These are phyloP conservation scores for Aspergillus sp. DNA, from an alignment of 2,329 filamentous ascomycete genomes.

Conservation along the genomic window DNA sequence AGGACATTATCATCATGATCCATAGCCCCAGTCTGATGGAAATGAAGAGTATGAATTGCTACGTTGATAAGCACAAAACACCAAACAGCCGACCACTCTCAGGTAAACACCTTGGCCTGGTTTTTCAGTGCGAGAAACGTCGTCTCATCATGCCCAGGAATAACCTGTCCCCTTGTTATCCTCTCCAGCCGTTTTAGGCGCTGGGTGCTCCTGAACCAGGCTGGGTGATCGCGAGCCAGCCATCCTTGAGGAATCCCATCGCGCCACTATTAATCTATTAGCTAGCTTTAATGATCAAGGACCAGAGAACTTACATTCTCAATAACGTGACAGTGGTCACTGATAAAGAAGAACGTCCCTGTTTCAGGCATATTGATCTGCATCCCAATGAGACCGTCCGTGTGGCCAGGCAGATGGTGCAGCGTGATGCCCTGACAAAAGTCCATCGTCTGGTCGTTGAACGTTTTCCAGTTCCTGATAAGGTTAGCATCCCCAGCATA, in stretches of 20 bases:
- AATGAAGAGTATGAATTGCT: no score
- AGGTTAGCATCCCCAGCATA: no score
- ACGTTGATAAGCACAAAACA: no score
- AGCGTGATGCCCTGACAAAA: constrained; percentile 17
- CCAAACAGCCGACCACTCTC: no score
- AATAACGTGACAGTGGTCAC: constrained; percentile 15
- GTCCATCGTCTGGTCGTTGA: constrained; percentile 10
- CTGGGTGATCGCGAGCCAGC: constrained; percentile 13
- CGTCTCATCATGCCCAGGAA: constrained; percentile 13
- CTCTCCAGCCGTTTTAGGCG: constrained; percentile 11
- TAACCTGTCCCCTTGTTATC: constrained; percentile 11
- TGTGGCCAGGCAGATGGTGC: constrained; percentile 12
- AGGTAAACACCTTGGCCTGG: constrained; percentile 7
- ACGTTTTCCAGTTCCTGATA: constrained; percentile 13
- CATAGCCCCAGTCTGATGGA: no score
- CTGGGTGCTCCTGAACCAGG: constrained; percentile 16
- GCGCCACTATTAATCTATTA: constrained; percentile 6
- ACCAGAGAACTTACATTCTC: constrained; percentile 7
- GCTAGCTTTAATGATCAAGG: background rate
- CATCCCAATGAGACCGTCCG: constrained; percentile 12
- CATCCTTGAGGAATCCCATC: constrained; percentile 15
- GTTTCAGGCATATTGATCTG: constrained; percentile 13
- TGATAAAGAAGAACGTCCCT: constrained; percentile 15
- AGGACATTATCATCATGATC: no score
- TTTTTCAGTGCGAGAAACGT: constrained; percentile 7